Base-by-base conservation (phyloP, 2,329 filamentous ascomycete species). In the Chaetomiaceae sp. region DNA sequence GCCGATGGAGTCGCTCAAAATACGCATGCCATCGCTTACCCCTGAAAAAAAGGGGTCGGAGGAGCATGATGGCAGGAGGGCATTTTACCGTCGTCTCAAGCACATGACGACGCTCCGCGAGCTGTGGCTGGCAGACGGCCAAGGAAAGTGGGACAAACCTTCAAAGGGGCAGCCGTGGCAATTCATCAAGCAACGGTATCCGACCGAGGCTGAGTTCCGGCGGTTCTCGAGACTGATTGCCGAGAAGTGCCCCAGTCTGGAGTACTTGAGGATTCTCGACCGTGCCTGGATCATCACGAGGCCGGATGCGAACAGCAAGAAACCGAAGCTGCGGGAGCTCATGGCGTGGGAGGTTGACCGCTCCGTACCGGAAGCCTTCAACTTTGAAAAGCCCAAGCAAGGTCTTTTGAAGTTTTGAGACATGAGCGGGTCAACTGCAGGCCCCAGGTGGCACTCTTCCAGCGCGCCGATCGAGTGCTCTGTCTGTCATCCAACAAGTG, bases 71-170 rank as follows among this genome's bases (percentile, higher is more conserved):
- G 2, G 22, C 14, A 22, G 5, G 36, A 3, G 11, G n/a, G 11
- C 11, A 5, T 33, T 40, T 25, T 48, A 25, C 17, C 7, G 36
- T 9, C 17, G 36, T 1, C 12, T 40, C 11, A 4, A 4, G 23
- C 8, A n/a, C 12, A 33, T 48, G 36, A 33, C 6, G 2, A 27
- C 22, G 4, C 46, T 40, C 12, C 25, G 36, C 23, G 46, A 48
- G 46, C 46, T 48, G 17, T 48, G 46, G 46, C 46, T 48, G 3
- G 27, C 46, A 2, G 36, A 48, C 3, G 46, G 46, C 12, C 36
- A 29, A 12, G 23, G 27, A 0, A 33, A 1, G 14, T 33, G n/a
- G 46, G n/a, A 19, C 17, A n/a, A n/a, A n/a, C n/a, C n/a, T n/a
- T n/a, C n/a, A n/a, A n/a, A n/a, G n/a, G n/a, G n/a, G n/a, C n/a